These are phyloP conservation scores for Dalbergia cultrata DNA, from an alignment of 306 rosid species.

Conservation along the genomic window DNA sequence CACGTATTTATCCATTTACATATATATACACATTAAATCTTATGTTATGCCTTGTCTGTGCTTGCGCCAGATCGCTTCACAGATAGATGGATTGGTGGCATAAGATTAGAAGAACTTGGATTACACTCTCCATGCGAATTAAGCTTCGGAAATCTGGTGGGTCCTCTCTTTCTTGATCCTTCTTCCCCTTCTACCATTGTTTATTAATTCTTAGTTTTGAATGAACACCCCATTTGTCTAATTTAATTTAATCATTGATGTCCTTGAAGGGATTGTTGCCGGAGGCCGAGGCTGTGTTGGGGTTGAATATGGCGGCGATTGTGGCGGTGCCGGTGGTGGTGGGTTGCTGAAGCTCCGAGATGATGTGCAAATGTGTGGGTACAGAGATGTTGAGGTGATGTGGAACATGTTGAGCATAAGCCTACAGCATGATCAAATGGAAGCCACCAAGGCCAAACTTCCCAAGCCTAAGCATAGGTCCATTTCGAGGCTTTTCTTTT, in stretches of 20 bases:
- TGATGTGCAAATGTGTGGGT: constrained; percentile 68
- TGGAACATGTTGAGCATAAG: constrained; percentile 66
- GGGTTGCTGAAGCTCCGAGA: constrained; percentile 64
- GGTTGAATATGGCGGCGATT: constrained; percentile 1
- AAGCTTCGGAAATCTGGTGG: constrained; percentile 60
- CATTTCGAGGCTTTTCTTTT: constrained; percentile 39
- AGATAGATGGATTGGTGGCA: constrained; percentile 60
- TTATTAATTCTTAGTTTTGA: not conserved
- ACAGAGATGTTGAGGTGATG: constrained; percentile 70
- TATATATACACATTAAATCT: not conserved
- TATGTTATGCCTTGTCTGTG: constrained; percentile 1
- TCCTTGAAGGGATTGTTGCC: not conserved
- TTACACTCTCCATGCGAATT: constrained; percentile 47
- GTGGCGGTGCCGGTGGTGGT: constrained; percentile 25
- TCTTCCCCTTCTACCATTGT: not conserved
- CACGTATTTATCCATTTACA: not conserved
- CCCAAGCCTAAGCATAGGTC: constrained; percentile 24
- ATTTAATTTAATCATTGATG: not conserved
- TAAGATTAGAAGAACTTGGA: constrained; percentile 55
- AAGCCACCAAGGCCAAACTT: constrained; percentile 14
- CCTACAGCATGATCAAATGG: constrained; percentile 22
- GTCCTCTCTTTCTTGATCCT: not conserved
- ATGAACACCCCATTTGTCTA: not conserved
- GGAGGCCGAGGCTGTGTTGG: not conserved
- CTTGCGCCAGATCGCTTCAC: constrained; percentile 1